phyloP scores from a whole-genome alignment of 2,329 filamentous ascomycete genomes.

The Polychaeton citri region DNA sequence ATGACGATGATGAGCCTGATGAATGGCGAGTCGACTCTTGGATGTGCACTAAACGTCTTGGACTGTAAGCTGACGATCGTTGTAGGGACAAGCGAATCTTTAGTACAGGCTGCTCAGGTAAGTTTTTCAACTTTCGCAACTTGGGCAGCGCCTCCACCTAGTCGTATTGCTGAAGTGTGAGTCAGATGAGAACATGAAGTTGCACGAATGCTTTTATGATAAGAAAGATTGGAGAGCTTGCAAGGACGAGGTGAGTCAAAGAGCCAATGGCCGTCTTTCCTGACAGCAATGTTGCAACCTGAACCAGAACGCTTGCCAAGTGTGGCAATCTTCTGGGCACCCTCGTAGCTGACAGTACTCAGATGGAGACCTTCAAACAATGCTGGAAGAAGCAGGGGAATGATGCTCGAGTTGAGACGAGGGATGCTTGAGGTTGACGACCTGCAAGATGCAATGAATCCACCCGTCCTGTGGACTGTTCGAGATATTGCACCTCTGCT shows the following conservation, averaged over 20 bases:
- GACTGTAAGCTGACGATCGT: too few relatives aligned
- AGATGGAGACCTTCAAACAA: conserved; percentile 83
- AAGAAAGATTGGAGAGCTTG: conserved; percentile 94
- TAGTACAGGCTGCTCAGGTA: conserved; percentile 87
- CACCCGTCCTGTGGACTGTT: too few relatives aligned
- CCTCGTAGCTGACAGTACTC: background rate
- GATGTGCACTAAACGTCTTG: too few relatives aligned
- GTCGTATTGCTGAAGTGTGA: too few relatives aligned
- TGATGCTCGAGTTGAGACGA: conserved; percentile 64
- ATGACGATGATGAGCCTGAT: conserved; percentile 78
- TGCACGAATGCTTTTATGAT: conserved; percentile 93
- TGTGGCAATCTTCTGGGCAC: too few relatives aligned
- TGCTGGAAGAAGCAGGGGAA: conserved; percentile 92
- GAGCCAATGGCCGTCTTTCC: background rate
- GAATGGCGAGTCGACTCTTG: conserved; percentile 89
- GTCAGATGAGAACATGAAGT: conserved; percentile 69
- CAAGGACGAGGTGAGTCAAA: conserved; percentile 61
- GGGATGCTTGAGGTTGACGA: conserved; percentile 49
- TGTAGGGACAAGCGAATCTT: conserved; percentile 92
- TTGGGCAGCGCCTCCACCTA: background rate
- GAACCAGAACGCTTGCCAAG: too few relatives aligned
- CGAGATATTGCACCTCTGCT: too few relatives aligned
- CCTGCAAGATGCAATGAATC: too few relatives aligned
- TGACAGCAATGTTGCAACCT: background rate
- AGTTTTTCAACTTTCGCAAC: conserved; percentile 8